Conservation (phyloP, 208 protist genomes). For the Herpetomonas samuelpessoai region DNA sequence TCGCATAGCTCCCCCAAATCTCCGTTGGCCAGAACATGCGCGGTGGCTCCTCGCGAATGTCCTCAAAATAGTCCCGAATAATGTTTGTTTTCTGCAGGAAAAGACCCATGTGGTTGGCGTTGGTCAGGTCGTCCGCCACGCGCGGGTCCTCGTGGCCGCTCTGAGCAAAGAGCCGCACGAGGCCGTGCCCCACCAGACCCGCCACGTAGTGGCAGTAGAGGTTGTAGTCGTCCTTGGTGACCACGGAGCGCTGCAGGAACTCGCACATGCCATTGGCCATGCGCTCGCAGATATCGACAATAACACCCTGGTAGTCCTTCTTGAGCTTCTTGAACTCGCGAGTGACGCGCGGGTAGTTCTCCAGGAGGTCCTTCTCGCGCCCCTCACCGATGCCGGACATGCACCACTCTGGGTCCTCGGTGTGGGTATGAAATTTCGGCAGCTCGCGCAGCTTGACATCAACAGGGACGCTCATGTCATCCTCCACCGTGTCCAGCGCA, state of each 20-base stretch:
- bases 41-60: slow-evolving; percentile 85
- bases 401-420: slow-evolving; percentile 48
- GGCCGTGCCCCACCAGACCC: slow-evolving; percentile 95
- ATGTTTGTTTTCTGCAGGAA: slow-evolving; percentile 99
- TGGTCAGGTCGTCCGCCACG: slow-evolving; percentile 54
- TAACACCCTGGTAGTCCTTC: slow-evolving; percentile 82
- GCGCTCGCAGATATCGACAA: slow-evolving; percentile 87
- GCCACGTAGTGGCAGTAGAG: slow-evolving; percentile 98
- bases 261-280: slow-evolving; percentile 96
- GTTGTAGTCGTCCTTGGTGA: slow-evolving; percentile 89
- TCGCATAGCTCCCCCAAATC: slow-evolving; percentile 81
- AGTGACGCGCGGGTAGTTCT: slow-evolving; percentile 65
- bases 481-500: slow-evolving; percentile 95
- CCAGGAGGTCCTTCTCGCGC: slow-evolving; percentile 67
- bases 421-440: slow-evolving; percentile 71
- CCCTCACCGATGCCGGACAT: slow-evolving; percentile 59
- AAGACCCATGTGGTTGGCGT: slow-evolving; percentile 95
- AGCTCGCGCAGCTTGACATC: slow-evolving; percentile 71
- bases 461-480: slow-evolving; percentile 87
- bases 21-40: slow-evolving; percentile 95
- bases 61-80: slow-evolving; percentile 97
- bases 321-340: slow-evolving; percentile 61
- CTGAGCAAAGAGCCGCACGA: slow-evolving; percentile 87
- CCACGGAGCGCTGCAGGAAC: slow-evolving; percentile 79
- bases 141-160: slow-evolving; percentile 79